Evolutionary conservation across 805 yeast species (phyloP).

Genomic region (Myxozyma mucilagina): DNA sequence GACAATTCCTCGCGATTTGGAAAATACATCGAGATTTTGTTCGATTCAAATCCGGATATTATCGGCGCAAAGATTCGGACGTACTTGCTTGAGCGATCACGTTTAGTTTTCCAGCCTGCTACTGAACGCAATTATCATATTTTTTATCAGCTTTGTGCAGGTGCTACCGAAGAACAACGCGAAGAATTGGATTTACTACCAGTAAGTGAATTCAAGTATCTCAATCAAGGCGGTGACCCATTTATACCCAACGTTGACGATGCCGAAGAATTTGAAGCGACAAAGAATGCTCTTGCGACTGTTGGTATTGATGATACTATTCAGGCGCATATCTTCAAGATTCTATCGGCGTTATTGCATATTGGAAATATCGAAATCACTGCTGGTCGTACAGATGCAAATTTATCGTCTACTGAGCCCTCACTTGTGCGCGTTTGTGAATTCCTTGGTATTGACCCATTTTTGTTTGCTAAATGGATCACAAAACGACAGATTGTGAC

Average conservation of each 20-base stretch:
- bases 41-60: conserved; percentile 70
- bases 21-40: conserved; percentile 87
- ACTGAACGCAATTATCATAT: conserved; percentile 94
- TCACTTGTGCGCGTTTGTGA: conserved; percentile 79
- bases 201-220: conserved; percentile 71
- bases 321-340: conserved; percentile 69
- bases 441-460: conserved; percentile 75
- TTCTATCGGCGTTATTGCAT: conserved; percentile 86
- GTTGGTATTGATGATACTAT: conserved; percentile 67
- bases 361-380: conserved; percentile 88
- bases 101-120: conserved; percentile 88
- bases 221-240: conserved; percentile 83
- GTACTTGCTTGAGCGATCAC: conserved; percentile 85
- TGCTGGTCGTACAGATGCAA: conserved; percentile 81
- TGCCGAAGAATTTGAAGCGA: conserved; percentile 69
- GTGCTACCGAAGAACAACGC: conserved; percentile 57
- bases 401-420: conserved; percentile 82
- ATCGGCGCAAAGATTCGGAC: conserved; percentile 95
- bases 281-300: conserved; percentile 71
- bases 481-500: conserved; percentile 88
- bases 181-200: conserved; percentile 58
- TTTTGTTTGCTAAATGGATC: conserved; percentile 81
- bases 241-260: conserved; percentile 79
- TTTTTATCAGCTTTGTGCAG: conserved; percentile 84
- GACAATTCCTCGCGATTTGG: conserved; percentile 98